A percentile compares a stretch with the other conserved stretches of the same genome.
Conservation (phyloP, 371 early-diverging fungal species). For the Syncephalastrum racemosum region DNA sequence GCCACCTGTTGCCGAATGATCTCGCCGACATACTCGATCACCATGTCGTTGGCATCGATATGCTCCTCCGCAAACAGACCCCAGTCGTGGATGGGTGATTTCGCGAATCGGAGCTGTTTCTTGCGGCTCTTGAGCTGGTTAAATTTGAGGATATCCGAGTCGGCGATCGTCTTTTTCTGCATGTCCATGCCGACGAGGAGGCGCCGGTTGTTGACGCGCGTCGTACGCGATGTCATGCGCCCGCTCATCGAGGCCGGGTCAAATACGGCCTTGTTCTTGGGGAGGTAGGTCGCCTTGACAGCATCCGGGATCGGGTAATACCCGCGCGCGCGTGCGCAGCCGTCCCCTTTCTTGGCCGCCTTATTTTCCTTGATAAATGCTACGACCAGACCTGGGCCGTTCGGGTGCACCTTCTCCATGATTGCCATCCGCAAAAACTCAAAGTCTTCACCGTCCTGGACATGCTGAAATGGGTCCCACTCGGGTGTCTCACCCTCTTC, state of each 20-base stretch:
- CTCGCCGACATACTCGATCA: conserved; percentile 99
- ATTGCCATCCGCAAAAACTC: conserved; percentile 51
- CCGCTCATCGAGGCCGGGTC: conserved; percentile 28
- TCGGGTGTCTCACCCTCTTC: conserved; percentile 14
- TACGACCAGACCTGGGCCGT: conserved; percentile 13
- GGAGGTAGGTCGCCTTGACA: conserved; percentile 67
- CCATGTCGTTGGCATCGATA: conserved; percentile 91
- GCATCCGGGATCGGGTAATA: conserved; percentile 65
- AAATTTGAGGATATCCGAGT: conserved; percentile 79
- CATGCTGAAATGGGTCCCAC: conserved; percentile 45
- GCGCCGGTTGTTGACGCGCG: conserved; percentile 65
- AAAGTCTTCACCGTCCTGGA: conserved; percentile 56
- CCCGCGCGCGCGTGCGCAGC: conserved; percentile 82
- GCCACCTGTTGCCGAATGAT: conserved; percentile 94
- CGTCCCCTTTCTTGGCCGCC: conserved; percentile 42
- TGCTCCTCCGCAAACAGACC: conserved; percentile 93
- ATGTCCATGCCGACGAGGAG: conserved; percentile 57
- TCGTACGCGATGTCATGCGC: conserved; percentile 53
- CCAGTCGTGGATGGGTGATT: conserved; percentile 94
- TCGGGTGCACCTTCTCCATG: conserved; percentile 29
- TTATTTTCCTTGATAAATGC: conserved; percentile 16
- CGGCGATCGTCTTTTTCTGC: conserved; percentile 40
- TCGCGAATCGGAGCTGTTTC: conserved; percentile 86
- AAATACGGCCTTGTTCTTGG: conserved; percentile 49
- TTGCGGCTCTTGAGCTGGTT: conserved; percentile 88